Conservation (phyloP, 2,329 filamentous ascomycete species). For the Diplodia scrobiculata region DNA sequence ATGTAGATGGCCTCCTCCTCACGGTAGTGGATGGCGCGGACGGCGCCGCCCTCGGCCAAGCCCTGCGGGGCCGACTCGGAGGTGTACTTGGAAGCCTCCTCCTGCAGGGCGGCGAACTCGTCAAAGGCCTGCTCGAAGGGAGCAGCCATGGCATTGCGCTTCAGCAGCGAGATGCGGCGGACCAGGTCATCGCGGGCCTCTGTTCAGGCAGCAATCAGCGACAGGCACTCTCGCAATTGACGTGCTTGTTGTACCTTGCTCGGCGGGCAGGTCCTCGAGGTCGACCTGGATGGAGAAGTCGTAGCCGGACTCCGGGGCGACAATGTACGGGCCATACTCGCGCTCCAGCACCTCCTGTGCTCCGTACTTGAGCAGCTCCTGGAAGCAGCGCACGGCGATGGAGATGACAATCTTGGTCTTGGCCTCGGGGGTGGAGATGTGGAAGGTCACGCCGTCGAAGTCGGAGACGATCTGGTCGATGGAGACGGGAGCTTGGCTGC, state of each 20-base stretch:
- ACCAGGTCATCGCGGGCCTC: conserved; percentile 86
- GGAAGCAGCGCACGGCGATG: conserved; percentile 91
- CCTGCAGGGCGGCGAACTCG: conserved; percentile 81
- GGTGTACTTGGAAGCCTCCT: conserved; percentile 88
- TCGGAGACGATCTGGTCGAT: conserved; percentile 99
- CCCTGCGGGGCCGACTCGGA: conserved; percentile 93
- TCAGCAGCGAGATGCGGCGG: conserved; percentile 83
- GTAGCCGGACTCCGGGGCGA: conserved; percentile 83
- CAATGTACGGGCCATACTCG: conserved; percentile 92
- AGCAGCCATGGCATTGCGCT: conserved; percentile 98
- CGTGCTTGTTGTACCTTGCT: conserved; percentile 62
- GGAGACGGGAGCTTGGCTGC: conserved; percentile 76
- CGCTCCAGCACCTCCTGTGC: conserved; percentile 87
- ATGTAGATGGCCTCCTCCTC: conserved; percentile 99
- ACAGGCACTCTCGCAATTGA: conserved; percentile 32
- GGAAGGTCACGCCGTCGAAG: conserved; percentile 98
- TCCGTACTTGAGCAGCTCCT: conserved; percentile 88
- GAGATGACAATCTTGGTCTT: conserved; percentile 96
- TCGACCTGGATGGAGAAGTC: conserved; percentile 95
- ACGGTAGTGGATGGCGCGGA: conserved; percentile 96
- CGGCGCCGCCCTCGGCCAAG: conserved; percentile 81
- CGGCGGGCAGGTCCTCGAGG: conserved; percentile 78
- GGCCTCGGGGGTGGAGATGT: conserved; percentile 91
- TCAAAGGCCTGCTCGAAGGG: conserved; percentile 97
- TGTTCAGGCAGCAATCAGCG: conserved; percentile 42